Base-by-base conservation (phyloP, 2,329 filamentous ascomycete genomes). In the Colletotrichum coccodes region DNA sequence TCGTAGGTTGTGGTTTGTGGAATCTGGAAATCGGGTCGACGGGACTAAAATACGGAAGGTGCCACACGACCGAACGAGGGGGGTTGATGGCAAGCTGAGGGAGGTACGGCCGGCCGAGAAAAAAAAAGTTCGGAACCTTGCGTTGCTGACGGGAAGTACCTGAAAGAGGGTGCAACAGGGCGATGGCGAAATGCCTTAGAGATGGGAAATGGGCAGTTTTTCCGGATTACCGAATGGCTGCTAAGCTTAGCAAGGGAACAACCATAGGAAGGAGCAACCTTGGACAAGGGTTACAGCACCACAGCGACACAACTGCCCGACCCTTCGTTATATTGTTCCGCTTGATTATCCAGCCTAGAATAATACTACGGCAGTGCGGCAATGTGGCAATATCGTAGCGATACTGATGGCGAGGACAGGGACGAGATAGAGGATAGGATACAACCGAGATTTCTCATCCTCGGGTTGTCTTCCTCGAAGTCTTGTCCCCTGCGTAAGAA, bases 41-140 rank as follows among this genome's bases (percentile, higher is more conserved):
- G 67, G 67, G 63, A 56, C 67, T 70, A 70, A 67, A 70, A 68
- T 53, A 68, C 32, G 32, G 34, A 54, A 64, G 67, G 63, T 70
- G 67, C 63, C 63, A 70, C 67, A 68, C 40, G 61, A 62, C 49
- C 50, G 64, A 62, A 40, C 63, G 67, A 68, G 67, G 63, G 50
- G 60, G 53, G 52, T 47, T 49, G 49, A 18, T 52, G 49, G n/a
- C n/a, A 56, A 50, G 57, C 62, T 36, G 32, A 56, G 38, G 32
- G 46, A 36, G 40, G 40, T 34, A 46, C 32, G 52, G 42, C 62
- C 47, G 62, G 32, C 38, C 38, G 28, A 46, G 38, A 32, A 38
- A 66, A 56, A 65, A 67, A 70, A 62, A 49, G 56, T 46, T 62
- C 67, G 57, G 57, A 67, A 70, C 63, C 54, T 70, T 62, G 67